These are phyloP conservation scores for Chalciporus piperatus DNA, from an alignment of 768 basidiomycete genomes.

Conservation along the genomic window DNA sequence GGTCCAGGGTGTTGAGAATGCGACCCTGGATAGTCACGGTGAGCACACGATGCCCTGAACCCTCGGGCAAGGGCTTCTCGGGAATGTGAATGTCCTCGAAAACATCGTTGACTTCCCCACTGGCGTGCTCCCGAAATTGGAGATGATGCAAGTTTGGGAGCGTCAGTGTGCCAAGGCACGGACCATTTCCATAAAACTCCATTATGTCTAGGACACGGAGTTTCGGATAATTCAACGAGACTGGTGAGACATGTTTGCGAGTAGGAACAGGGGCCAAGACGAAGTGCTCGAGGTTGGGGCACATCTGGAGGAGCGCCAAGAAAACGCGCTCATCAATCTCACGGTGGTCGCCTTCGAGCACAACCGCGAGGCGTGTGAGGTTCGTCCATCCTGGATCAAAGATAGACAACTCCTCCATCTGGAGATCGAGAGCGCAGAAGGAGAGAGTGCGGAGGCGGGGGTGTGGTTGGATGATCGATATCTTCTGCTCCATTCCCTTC, in stretches of 20 bases:
- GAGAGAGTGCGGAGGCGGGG: conserved; percentile 12
- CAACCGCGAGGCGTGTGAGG: conserved; percentile 11
- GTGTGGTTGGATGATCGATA: conserved; percentile 7
- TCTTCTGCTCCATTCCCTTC: not conserved
- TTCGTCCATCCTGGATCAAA: conserved; percentile 17
- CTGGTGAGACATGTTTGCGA: not conserved
- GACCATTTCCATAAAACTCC: not conserved
- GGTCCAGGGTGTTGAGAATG: too few relatives aligned
- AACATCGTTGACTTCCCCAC: too few relatives aligned
- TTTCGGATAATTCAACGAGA: conserved; percentile 8
- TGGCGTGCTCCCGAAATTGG: conserved; percentile 1
- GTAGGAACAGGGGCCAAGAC: conserved; percentile 6
- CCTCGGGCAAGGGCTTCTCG: too few relatives aligned
- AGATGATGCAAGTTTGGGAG: conserved; percentile 12
- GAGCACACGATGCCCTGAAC: too few relatives aligned
- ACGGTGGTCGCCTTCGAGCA: not conserved
- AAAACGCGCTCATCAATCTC: not conserved
- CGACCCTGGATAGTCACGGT: too few relatives aligned
- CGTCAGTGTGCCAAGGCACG: conserved; percentile 10
- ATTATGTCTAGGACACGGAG: conserved; percentile 11
- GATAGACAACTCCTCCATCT: not conserved
- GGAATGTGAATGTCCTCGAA: too few relatives aligned
- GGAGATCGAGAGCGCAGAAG: not conserved
- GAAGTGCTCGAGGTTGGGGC: conserved; percentile 16
- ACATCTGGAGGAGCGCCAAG: conserved; percentile 14